phyloP scores from a whole-genome alignment of 2,329 filamentous ascomycete species.

The Exophiala spinifera region DNA sequence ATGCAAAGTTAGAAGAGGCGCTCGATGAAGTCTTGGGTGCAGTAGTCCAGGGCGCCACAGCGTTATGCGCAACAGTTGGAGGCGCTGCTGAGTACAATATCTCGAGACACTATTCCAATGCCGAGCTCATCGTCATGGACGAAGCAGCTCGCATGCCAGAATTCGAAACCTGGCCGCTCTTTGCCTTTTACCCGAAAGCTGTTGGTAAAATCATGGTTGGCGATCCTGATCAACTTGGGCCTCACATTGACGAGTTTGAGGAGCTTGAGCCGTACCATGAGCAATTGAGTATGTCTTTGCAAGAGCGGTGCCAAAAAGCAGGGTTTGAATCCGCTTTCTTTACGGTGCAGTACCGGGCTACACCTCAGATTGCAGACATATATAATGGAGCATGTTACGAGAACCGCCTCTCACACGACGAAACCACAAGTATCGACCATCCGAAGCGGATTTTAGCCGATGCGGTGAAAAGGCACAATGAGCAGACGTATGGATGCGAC shows the following conservation, averaged over 20 bases:
- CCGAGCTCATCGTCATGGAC: conserved; percentile 12
- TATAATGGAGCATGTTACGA: conserved; percentile 10
- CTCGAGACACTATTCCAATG: background rate
- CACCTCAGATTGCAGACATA: conserved; percentile 8
- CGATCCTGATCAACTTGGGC: conserved; percentile 3
- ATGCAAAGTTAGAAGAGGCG: background rate
- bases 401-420: background rate
- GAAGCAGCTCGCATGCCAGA: conserved; percentile 12
- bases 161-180: conserved; percentile 9
- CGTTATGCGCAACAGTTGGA: conserved; percentile 9
- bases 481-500: background rate
- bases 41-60: background rate
- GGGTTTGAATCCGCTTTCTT: conserved; percentile 9
- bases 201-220: conserved; percentile 10
- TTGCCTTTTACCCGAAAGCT: conserved; percentile 4
- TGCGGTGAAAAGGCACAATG: background rate
- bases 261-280: background rate
- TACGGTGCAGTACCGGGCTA: conserved; percentile 10
- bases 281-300: conserved; percentile 7
- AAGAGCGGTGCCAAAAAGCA: conserved; percentile 1
- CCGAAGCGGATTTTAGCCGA: background rate
- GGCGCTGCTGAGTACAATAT: conserved; percentile 4
- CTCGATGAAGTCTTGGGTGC: background rate
- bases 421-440: background rate
- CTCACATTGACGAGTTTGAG: background rate